Conservation (phyloP, 208 protist species). For the Leishmania aethiopica region DNA sequence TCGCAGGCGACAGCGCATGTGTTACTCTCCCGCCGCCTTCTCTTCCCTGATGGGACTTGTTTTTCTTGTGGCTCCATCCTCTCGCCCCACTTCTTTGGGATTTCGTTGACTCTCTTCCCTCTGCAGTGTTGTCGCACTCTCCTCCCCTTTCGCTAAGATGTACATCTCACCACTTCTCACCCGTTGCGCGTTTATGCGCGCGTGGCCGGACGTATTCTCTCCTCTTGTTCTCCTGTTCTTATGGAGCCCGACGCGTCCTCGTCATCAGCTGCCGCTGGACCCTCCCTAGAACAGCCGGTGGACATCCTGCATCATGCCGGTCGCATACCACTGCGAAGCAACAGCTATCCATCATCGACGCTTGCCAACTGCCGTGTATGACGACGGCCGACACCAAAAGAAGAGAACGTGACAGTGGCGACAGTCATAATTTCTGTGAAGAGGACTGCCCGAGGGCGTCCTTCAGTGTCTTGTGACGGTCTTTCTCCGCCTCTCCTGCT, state of each 20-base stretch:
- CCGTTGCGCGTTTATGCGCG: not conserved
- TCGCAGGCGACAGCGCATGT: not conserved
- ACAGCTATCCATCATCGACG: not conserved
- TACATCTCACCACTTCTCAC: slow-evolving; percentile 1
- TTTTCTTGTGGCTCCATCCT: not conserved
- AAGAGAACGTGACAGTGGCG: not conserved
- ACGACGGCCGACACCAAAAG: not conserved
- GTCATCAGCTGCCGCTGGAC: not conserved
- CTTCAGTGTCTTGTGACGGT: not conserved
- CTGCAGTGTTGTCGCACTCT: not conserved
- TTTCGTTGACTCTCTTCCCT: not conserved
- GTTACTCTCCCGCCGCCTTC: not conserved
- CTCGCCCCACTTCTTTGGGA: not conserved
- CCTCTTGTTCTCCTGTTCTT: not conserved
- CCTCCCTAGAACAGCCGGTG: not conserved
- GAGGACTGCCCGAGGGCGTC: not conserved
- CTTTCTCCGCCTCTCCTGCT: not conserved
- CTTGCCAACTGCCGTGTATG: not conserved
- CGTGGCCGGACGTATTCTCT: too few relatives aligned
- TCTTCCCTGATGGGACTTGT: not conserved
- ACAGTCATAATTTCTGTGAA: not conserved
- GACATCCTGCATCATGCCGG: not conserved
- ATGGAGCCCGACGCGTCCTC: not conserved
- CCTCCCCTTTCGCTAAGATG: not conserved
- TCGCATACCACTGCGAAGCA: not conserved